Base-by-base conservation (phyloP, 352 stramenopile species). In the Phytophthora megakarya region DNA sequence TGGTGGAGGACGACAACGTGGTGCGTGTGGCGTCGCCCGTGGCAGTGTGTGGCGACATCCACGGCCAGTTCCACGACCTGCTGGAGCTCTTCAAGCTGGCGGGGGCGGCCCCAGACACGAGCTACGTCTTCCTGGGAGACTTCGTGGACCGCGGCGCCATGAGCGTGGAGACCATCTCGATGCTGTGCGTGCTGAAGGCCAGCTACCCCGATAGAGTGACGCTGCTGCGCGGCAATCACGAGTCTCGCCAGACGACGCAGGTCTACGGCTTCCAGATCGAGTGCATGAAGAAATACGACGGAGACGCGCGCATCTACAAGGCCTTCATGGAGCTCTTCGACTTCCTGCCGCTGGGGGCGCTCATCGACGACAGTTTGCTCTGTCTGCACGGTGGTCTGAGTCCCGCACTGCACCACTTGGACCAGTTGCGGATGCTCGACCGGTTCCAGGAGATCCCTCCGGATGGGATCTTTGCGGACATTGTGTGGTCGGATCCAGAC, bases 41-140 rank as follows among this genome's bases (percentile, higher is more conserved):
- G 42, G 88, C 79, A 18, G 82, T 96, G 22, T 92, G 90, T 38
- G 96, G 97, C 42, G 97, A 99, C 80, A 91, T 99, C 54, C 97
- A 99, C 73, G 97, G 97, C 12, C 97, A 99, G 77, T 99, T 98
- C 78, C 96, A 97, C 70, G 97, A 99, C 79, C 78, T 99, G 33
- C 61, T 99, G 8, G 88, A 98, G 62, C 78, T 98, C 35, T 92
- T 99, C 37, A 84, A 96, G 51, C 84, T 97, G 10, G 81, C 89
- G 42, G 96, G 96, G 16, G 85, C 88, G 51, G 91, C 94, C 28
- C 90, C 94, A 1, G 70, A 83, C 25, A 95, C 81, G 18, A 92
- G 75, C 51, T 97, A 93, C 68, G 76, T 99, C 25, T 99, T 99
- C 73, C 73, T 99, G n/a, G 97, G 97, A 5, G 97, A 99, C 78